Conservation (phyloP, 2,329 filamentous ascomycete species). For the Aspergillus calidoustus region DNA sequence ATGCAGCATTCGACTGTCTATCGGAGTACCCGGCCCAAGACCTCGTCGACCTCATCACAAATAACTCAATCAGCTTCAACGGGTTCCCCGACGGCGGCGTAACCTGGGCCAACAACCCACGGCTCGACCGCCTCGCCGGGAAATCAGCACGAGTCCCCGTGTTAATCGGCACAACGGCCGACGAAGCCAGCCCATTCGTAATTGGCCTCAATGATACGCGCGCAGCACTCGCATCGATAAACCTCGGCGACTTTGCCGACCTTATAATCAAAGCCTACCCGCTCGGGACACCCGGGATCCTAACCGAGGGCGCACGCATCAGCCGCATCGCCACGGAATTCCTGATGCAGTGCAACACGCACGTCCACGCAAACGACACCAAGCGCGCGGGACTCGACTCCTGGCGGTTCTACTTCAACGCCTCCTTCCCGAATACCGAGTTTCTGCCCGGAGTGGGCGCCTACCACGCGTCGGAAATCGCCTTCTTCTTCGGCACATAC, state of each 20-base stretch:
- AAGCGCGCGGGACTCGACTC: neutral
- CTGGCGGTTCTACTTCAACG: conserved; percentile 2
- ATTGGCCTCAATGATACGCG: neutral
- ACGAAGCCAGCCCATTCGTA: neutral
- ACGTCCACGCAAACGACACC: neutral
- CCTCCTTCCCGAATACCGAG: conserved; percentile 3
- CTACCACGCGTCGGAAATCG: conserved; percentile 42
- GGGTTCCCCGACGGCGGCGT: conserved; percentile 4
- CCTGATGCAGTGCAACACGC: neutral
- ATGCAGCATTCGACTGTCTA: neutral
- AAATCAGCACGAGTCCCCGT: neutral
- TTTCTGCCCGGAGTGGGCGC: conserved; percentile 17
- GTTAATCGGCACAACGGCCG: neutral
- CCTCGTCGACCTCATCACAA: neutral
- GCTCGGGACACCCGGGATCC: neutral
- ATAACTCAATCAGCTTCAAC: neutral
- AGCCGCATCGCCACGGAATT: conserved; percentile 1
- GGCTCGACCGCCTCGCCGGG: neutral
- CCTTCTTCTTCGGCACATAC: conserved; percentile 36
- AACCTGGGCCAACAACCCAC: conserved; percentile 1
- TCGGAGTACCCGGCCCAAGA: neutral
- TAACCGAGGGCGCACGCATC: neutral
- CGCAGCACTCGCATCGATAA: neutral
- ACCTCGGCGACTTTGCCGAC: neutral
- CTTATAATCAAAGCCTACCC: neutral